Evolutionary conservation across 2,329 filamentous ascomycete species (phyloP).

Genomic region (Colletotrichum horii): DNA sequence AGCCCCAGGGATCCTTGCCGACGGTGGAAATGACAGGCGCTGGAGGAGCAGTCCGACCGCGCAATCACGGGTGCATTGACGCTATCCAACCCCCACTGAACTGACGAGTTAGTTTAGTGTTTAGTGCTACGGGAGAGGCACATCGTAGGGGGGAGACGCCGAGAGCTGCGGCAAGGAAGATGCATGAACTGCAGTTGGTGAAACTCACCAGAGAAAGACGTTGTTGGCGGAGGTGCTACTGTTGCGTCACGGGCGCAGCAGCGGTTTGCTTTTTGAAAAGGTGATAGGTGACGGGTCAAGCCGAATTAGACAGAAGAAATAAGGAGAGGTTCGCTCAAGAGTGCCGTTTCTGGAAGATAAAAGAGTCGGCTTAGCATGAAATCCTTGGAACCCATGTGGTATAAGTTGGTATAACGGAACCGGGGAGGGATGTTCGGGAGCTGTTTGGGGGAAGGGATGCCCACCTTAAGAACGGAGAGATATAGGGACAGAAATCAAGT

Average conservation of each 20-base stretch:
- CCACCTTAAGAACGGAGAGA: conserved; percentile 8
- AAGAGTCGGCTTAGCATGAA: conserved; percentile 1
- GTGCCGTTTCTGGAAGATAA: background rate
- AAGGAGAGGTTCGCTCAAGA: conserved; percentile 1
- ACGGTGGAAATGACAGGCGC: conserved; percentile 16
- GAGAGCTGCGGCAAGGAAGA: conserved; percentile 15
- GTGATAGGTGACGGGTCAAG: background rate
- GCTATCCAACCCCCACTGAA: conserved; percentile 14
- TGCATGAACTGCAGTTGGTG: conserved; percentile 10
- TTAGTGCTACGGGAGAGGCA: conserved; percentile 10
- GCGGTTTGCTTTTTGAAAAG: background rate
- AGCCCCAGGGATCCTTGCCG: conserved; percentile 18
- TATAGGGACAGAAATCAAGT: conserved; percentile 9
- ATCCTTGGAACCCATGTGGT: background rate
- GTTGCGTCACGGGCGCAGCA: conserved; percentile 5
- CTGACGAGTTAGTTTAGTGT: conserved; percentile 12
- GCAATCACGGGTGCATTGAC: conserved; percentile 22
- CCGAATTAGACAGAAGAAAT: background rate
- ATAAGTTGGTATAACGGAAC: background rate
- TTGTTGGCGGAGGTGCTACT: background rate
- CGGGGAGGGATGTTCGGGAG: conserved; percentile 13
- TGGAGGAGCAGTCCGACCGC: conserved; percentile 13
- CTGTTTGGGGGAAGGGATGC: conserved; percentile 4
- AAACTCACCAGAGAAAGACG: conserved; percentile 10
- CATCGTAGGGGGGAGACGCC: background rate